Evolutionary conservation across 495 filamentous ascomycete species (phyloP).

Genomic region (Immersiella caudata): DNA sequence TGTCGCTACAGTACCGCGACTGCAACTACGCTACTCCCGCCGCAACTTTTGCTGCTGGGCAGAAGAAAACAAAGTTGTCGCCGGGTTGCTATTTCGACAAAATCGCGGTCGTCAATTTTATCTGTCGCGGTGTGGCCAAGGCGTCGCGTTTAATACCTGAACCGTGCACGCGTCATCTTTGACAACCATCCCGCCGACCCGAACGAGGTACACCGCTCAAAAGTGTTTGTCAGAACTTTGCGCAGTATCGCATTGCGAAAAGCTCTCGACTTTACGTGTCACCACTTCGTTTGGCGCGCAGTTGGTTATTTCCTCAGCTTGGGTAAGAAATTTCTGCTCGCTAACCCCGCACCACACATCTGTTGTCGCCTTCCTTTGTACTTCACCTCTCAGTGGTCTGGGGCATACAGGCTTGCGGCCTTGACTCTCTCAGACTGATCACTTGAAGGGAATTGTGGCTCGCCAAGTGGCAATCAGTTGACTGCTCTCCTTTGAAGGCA

Average conservation of each 20-base stretch:
- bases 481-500: slow-evolving; percentile 15
- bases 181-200: slow-evolving; percentile 8
- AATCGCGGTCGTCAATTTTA: slow-evolving; percentile 32
- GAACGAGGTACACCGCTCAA: background rate
- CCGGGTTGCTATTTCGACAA: background rate
- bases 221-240: background rate
- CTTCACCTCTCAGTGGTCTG: background rate
- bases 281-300: slow-evolving; percentile 1
- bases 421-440: slow-evolving; percentile 5
- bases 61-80: background rate
- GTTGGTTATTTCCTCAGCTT: slow-evolving; percentile 10
- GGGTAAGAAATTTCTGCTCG: slow-evolving; percentile 19
- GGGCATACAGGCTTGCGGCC: background rate
- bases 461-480: slow-evolving; percentile 23
- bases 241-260: background rate
- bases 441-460: slow-evolving; percentile 22
- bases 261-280: slow-evolving; percentile 8
- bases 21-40: background rate
- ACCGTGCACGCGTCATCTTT: slow-evolving; percentile 32
- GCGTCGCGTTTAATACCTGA: slow-evolving; percentile 28
- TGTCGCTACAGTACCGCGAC: background rate
- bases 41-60: background rate
- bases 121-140: slow-evolving; percentile 28
- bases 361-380: background rate
- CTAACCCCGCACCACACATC: slow-evolving; percentile 6